phyloP scores from a whole-genome alignment of 345 rosid genomes.

The Carallia pectinifolia region DNA sequence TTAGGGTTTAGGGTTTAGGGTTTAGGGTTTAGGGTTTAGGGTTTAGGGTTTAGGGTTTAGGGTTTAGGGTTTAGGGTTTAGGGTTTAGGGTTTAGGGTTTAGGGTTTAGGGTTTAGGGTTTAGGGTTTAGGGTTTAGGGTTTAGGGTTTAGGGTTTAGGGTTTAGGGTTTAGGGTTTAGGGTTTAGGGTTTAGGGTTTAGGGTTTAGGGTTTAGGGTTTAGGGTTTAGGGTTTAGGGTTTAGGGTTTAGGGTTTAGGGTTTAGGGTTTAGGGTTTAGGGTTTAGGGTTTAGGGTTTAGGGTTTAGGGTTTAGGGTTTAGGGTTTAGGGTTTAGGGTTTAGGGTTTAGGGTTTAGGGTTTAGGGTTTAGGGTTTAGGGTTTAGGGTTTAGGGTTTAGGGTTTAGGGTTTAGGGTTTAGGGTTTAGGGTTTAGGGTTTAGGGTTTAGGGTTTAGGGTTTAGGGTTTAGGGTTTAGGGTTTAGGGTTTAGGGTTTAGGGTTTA shows the following conservation, averaged over 20 bases:
- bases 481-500: neutral
- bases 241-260: neutral
- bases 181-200: neutral
- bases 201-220: neutral
- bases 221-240: no score
- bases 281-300: constrained; percentile 3
- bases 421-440: constrained; percentile 12
- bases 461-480: no score
- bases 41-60: neutral
- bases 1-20: neutral
- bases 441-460: constrained; percentile 5
- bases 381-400: neutral
- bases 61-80: neutral
- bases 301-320: constrained; percentile 2
- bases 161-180: constrained; percentile 9
- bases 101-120: neutral
- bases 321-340: neutral
- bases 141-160: neutral
- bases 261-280: constrained; percentile 5
- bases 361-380: no score
- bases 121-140: neutral
- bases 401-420: constrained; percentile 1
- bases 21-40: neutral
- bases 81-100: neutral
- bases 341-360: neutral